phyloP scores from a whole-genome alignment of 176 grass and related monocot species.

The Raddia distichophylla region DNA sequence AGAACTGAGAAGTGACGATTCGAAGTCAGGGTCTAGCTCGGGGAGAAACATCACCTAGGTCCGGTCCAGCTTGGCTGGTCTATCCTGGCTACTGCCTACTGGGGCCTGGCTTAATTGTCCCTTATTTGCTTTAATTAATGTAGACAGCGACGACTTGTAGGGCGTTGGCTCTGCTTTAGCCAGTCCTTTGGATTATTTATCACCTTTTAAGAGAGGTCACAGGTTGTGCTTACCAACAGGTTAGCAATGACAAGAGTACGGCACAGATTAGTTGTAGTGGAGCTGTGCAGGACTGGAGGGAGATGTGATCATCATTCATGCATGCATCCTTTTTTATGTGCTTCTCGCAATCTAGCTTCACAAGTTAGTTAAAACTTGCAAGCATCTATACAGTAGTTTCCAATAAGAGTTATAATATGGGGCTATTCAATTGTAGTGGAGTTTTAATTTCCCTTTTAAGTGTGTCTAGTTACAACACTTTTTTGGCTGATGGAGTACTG shows the following conservation, averaged over 20 bases:
- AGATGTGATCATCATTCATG: slow-evolving; percentile 12
- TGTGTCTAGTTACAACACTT: slow-evolving; percentile 23
- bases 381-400: slow-evolving; percentile 9
- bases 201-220: slow-evolving; percentile 11
- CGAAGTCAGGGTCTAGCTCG: slow-evolving; percentile 5
- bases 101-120: slow-evolving; percentile 25
- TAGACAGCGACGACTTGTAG: slow-evolving; percentile 18
- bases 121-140: slow-evolving; percentile 18
- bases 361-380: slow-evolving; percentile 11
- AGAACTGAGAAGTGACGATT: not conserved
- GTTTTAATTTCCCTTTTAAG: slow-evolving; percentile 1
- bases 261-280: slow-evolving; percentile 1
- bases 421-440: slow-evolving; percentile 12
- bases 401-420: not conserved
- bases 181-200: slow-evolving; percentile 19
- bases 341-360: not conserved
- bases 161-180: slow-evolving; percentile 36
- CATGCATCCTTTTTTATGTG: slow-evolving; percentile 19
- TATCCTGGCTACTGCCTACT: not conserved
- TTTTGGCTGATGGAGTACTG: slow-evolving; percentile 2
- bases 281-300: not conserved
- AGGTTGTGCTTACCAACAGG: slow-evolving; percentile 29
- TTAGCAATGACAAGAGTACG: slow-evolving; percentile 31
- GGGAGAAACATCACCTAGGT: not conserved
- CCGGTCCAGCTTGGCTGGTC: slow-evolving; percentile 3